Conservation (phyloP, 768 basidiomycete species). For the Xerocomus spinulosus region DNA sequence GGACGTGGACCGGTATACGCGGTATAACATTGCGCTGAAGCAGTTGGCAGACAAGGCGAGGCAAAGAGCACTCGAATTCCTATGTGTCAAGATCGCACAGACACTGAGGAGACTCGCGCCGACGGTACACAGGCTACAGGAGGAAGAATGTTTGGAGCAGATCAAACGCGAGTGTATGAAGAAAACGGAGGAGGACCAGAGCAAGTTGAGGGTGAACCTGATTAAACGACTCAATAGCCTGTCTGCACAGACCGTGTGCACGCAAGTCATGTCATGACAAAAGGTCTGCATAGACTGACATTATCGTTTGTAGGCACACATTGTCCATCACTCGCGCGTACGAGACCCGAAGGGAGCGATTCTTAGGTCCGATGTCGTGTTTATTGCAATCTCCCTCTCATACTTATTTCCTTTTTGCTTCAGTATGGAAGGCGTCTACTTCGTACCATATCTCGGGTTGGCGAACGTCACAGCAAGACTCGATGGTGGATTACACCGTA, state of each 20-base stretch:
- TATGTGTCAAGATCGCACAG: background rate
- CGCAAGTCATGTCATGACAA: slow-evolving; percentile 6
- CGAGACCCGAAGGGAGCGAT: background rate
- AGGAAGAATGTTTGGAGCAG: background rate
- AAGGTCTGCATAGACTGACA: background rate
- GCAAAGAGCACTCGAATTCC: background rate
- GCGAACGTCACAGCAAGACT: slow-evolving; percentile 13
- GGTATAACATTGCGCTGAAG: background rate
- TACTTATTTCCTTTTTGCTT: too few species aligned
- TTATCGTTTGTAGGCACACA: slow-evolving; percentile 5
- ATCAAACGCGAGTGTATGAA: background rate
- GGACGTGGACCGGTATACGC: background rate
- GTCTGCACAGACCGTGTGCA: background rate
- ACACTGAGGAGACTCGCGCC: slow-evolving; percentile 6
- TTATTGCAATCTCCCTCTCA: background rate
- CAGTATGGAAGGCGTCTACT: background rate
- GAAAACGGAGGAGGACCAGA: slow-evolving; percentile 4
- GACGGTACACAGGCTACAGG: slow-evolving; percentile 7
- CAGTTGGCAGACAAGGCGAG: background rate
- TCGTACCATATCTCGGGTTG: slow-evolving; percentile 1
- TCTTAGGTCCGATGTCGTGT: background rate
- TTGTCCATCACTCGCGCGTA: background rate
- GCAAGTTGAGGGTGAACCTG: slow-evolving; percentile 8
- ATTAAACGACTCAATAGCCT: slow-evolving; percentile 17
- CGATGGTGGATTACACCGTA: slow-evolving; percentile 16